phyloP scores from a whole-genome alignment of 441 rosid species.

The Croton setiger region DNA sequence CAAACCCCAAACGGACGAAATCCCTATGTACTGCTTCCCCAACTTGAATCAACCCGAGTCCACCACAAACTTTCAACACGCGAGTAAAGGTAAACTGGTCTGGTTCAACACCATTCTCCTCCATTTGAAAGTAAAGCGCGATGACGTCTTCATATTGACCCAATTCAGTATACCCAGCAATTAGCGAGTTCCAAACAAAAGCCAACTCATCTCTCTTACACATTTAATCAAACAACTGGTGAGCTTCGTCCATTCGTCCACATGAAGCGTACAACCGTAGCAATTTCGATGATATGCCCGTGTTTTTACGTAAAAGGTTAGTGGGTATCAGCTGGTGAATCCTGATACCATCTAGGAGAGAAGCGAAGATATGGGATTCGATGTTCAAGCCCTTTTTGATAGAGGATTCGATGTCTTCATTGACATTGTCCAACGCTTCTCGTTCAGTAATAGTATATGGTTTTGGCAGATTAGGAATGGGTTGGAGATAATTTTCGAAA shows the following conservation, averaged over 20 bases:
- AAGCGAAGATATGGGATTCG: slow-evolving; percentile 55
- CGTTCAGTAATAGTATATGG: slow-evolving; percentile 40
- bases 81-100: slow-evolving; percentile 83
- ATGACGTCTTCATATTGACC: slow-evolving; percentile 74
- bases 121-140: slow-evolving; percentile 88
- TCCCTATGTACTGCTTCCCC: slow-evolving; percentile 83
- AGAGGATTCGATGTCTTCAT: slow-evolving; percentile 56
- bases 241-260: slow-evolving; percentile 66
- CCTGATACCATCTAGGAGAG: slow-evolving; percentile 67
- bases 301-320: slow-evolving; percentile 43
- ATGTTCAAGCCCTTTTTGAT: slow-evolving; percentile 46
- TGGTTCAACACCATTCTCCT: slow-evolving; percentile 71
- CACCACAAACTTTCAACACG: slow-evolving; percentile 71
- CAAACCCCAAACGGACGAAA: slow-evolving; percentile 64
- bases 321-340: slow-evolving; percentile 59
- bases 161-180: slow-evolving; percentile 66
- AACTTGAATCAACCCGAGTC: slow-evolving; percentile 62
- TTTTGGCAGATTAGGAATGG: slow-evolving; percentile 38
- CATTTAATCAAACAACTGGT: slow-evolving; percentile 83
- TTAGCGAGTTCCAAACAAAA: slow-evolving; percentile 90
- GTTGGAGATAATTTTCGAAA: slow-evolving; percentile 51
- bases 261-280: slow-evolving; percentile 52
- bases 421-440: slow-evolving; percentile 54
- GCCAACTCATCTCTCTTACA: slow-evolving; percentile 44
- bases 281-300: slow-evolving; percentile 61